Percentiles rank a stretch among this genome's conserved stretches.
Evolutionary conservation across 805 yeast genomes (phyloP).

Genomic region (Candida golubevii): DNA sequence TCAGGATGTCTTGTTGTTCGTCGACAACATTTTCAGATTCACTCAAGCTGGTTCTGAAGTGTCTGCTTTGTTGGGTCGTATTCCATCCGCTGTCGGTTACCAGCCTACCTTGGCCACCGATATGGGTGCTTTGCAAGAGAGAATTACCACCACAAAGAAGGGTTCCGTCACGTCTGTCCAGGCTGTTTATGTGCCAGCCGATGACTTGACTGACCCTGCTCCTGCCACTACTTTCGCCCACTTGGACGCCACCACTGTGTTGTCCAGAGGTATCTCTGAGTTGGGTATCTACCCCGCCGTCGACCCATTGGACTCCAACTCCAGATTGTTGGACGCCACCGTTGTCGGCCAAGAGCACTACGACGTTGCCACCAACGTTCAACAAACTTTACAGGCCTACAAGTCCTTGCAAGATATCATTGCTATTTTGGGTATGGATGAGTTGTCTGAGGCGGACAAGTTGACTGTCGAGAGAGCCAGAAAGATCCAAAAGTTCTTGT

Average conservation of each 20-base stretch:
- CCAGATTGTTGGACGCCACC: constrained; percentile 94
- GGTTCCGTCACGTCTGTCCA: constrained; percentile 99
- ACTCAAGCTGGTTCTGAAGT: constrained; percentile 99
- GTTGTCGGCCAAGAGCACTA: constrained; percentile 99
- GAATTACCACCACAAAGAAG: constrained; percentile 99
- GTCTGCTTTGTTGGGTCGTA: constrained; percentile 99
- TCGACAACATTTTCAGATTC: constrained; percentile 99
- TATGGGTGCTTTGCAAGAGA: constrained; percentile 99
- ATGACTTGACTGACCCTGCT: constrained; percentile 99
- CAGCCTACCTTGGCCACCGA: constrained; percentile 99
- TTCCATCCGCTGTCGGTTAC: constrained; percentile 99
- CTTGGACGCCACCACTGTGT: constrained; percentile 99
- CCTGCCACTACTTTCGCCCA: constrained; percentile 99
- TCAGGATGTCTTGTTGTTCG: constrained; percentile 98
- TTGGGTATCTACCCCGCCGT: constrained; percentile 99
- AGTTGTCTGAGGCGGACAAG: constrained; percentile 97
- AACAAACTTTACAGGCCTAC: constrained; percentile 99
- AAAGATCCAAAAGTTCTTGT: constrained; percentile 99
- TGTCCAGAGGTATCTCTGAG: constrained; percentile 99
- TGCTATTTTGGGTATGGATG: constrained; percentile 99
- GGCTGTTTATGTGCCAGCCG: constrained; percentile 99
- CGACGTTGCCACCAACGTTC: constrained; percentile 89
- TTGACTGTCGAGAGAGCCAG: constrained; percentile 99
- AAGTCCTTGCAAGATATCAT: constrained; percentile 99
- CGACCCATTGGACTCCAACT: constrained; percentile 99